Evolutionary conservation across 495 filamentous ascomycete genomes (phyloP).

Genomic region (Podospora pseudocomata): DNA sequence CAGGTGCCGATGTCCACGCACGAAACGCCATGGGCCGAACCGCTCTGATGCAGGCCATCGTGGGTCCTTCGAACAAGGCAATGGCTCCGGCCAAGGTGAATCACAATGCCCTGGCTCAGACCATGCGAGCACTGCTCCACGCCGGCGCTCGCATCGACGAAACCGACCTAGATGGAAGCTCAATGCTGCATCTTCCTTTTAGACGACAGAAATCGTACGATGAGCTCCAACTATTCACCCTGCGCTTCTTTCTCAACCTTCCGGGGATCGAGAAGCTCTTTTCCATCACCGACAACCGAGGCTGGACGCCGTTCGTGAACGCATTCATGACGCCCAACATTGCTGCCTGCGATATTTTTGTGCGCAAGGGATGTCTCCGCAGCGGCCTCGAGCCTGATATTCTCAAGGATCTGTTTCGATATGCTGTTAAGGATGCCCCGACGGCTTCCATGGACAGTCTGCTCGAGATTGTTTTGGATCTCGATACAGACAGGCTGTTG

Average conservation of each 20-base stretch:
- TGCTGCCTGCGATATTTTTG: constrained; percentile 25
- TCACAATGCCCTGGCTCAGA: constrained; percentile 15
- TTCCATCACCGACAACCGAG: constrained; percentile 10
- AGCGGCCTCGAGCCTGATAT: constrained; percentile 11
- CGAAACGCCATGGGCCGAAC: constrained; percentile 22
- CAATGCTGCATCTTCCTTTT: constrained; percentile 29
- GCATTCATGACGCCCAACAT: constrained; percentile 18
- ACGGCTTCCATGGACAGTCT: constrained; percentile 9
- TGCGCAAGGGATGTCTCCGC: constrained; percentile 22
- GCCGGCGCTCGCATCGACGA: constrained; percentile 25
- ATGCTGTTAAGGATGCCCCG: constrained; percentile 3
- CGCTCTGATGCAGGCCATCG: constrained; percentile 16
- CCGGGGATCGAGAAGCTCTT: constrained; percentile 15
- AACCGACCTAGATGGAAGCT: constrained; percentile 20
- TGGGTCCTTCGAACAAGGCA: constrained; percentile 22
- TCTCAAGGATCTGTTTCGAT: constrained; percentile 5
- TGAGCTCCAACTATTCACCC: constrained; percentile 9
- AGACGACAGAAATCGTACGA: constrained; percentile 11
- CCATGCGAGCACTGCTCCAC: constrained; percentile 17
- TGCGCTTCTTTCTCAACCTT: constrained; percentile 25
- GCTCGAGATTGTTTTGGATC: constrained; percentile 21
- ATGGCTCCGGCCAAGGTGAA: constrained; percentile 1
- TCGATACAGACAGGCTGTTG: constrained; percentile 15
- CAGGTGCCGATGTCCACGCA: constrained; percentile 20
- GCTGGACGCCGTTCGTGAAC: constrained; percentile 17